phyloP scores from a whole-genome alignment of 495 filamentous ascomycete species.

The Articulospora tetracladia region DNA sequence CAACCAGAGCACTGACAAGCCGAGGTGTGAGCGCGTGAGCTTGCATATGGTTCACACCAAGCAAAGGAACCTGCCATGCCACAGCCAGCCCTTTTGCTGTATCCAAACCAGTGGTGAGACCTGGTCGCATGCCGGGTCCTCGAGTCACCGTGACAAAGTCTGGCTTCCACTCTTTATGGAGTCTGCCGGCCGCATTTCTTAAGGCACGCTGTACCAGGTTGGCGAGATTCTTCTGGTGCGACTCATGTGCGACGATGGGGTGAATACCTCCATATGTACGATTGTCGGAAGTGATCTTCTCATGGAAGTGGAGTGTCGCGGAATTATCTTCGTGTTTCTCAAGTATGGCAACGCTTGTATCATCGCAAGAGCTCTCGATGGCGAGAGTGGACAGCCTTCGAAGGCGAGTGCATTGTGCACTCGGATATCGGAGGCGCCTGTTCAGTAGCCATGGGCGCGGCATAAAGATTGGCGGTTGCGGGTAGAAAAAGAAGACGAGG shows the following conservation, averaged over 20 bases:
- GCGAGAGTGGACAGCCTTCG: slow-evolving; percentile 68
- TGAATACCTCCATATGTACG: slow-evolving; percentile 69
- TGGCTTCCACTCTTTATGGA: slow-evolving; percentile 40
- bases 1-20: slow-evolving; percentile 60
- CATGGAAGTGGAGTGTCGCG: slow-evolving; percentile 68
- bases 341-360: slow-evolving; percentile 87
- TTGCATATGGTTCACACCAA: slow-evolving; percentile 96
- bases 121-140: slow-evolving; percentile 81
- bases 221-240: slow-evolving; percentile 67
- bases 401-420: slow-evolving; percentile 9
- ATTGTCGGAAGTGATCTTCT: slow-evolving; percentile 78
- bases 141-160: slow-evolving; percentile 84
- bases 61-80: slow-evolving; percentile 74
- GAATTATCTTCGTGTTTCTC: slow-evolving; percentile 44
- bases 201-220: slow-evolving; percentile 42
- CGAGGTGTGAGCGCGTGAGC: slow-evolving; percentile 87
- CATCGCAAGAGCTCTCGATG: slow-evolving; percentile 97
- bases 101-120: slow-evolving; percentile 71
- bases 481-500: neutral
- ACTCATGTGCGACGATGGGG: slow-evolving; percentile 66
- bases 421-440: slow-evolving; percentile 7
- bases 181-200: neutral
- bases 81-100: slow-evolving; percentile 84
- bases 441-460: slow-evolving; percentile 16
- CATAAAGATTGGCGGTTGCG: slow-evolving; percentile 25